Percentiles rank a stretch among this genome's conserved stretches.
These are phyloP conservation scores for Zalaria obscura DNA, from an alignment of 2,329 filamentous ascomycete species.

Conservation along the genomic window DNA sequence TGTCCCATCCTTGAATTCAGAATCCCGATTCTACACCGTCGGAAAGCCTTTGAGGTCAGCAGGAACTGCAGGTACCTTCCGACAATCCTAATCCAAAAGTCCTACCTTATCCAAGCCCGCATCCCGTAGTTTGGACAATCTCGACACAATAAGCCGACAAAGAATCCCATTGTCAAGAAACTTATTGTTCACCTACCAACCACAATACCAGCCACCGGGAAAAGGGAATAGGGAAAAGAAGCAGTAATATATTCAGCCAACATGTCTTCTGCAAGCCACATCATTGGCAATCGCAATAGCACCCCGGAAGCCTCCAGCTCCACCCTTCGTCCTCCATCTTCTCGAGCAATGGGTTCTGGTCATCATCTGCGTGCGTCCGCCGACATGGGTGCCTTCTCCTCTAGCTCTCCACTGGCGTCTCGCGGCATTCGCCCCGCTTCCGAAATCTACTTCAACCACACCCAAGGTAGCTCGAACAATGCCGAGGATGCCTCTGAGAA, in stretches of 20 bases:
- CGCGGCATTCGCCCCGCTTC: conserved; percentile 83
- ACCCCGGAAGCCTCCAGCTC: conserved; percentile 81
- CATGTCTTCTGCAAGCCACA: conserved; percentile 31
- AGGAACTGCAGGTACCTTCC: conserved; percentile 64
- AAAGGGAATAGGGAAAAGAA: too few species aligned
- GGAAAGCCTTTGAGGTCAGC: conserved; percentile 66
- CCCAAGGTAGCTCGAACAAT: conserved; percentile 51
- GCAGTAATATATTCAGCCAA: conserved; percentile 6
- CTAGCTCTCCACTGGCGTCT: conserved; percentile 50
- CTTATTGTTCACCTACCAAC: background rate
- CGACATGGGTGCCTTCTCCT: conserved; percentile 74
- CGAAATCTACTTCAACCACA: conserved; percentile 76
- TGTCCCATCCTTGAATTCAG: too few species aligned
- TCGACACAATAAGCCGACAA: background rate
- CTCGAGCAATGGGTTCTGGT: conserved; percentile 61
- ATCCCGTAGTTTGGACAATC: background rate
- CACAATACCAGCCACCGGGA: background rate
- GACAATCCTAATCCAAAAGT: conserved; percentile 11
- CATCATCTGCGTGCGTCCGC: conserved; percentile 89
- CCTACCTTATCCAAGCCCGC: background rate
- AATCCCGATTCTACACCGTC: too few species aligned
- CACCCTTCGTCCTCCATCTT: conserved; percentile 68
- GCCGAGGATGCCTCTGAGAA: conserved; percentile 82
- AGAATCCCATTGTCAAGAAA: background rate
- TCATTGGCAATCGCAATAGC: conserved; percentile 73